Conservation (phyloP, 768 basidiomycete genomes). For the Leccinum longicurvipes region DNA sequence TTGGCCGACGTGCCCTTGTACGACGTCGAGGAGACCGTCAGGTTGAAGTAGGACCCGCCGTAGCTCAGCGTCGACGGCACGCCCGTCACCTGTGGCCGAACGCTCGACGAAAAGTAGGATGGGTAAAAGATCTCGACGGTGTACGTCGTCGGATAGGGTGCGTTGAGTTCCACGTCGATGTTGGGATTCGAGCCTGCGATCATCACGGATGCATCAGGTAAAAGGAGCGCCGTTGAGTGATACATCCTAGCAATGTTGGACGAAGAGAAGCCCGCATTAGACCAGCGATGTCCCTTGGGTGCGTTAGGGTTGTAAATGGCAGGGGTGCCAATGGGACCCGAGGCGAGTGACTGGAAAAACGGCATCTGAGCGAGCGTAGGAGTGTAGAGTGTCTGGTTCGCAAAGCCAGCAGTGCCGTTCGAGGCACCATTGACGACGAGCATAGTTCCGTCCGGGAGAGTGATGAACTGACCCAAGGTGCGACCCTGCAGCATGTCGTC, state of each 20-base stretch:
- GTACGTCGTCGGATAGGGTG: conserved; percentile 73
- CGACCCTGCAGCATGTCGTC: conserved; percentile 72
- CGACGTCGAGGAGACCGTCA: conserved; percentile 62
- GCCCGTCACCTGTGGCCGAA: conserved; percentile 67
- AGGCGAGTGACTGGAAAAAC: conserved; percentile 67
- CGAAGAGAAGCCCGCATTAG: conserved; percentile 56
- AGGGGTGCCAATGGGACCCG: conserved; percentile 76
- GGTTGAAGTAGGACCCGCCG: conserved; percentile 77
- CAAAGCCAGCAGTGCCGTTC: conserved; percentile 89
- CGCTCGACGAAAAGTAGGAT: conserved; percentile 68
- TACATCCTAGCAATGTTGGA: conserved; percentile 79
- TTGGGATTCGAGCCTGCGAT: conserved; percentile 95
- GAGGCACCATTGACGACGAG: conserved; percentile 77
- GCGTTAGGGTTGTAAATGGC: conserved; percentile 80
- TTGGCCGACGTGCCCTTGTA: conserved; percentile 73
- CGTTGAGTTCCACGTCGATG: conserved; percentile 67
- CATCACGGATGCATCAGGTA: conserved; percentile 82
- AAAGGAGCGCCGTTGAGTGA: conserved; percentile 87
- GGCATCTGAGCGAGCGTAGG: conserved; percentile 53
- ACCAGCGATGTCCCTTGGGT: conserved; percentile 71
- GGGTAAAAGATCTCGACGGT: conserved; percentile 90
- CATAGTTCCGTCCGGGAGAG: conserved; percentile 74
- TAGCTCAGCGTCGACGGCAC: conserved; percentile 77
- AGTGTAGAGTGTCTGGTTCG: conserved; percentile 49
- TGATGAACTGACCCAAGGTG: conserved; percentile 92